A percentile compares a stretch with the other conserved stretches of the same genome.
phyloP scores from a whole-genome alignment of 2,329 filamentous ascomycete genomes.

The Biscogniauxia mediterranea region DNA sequence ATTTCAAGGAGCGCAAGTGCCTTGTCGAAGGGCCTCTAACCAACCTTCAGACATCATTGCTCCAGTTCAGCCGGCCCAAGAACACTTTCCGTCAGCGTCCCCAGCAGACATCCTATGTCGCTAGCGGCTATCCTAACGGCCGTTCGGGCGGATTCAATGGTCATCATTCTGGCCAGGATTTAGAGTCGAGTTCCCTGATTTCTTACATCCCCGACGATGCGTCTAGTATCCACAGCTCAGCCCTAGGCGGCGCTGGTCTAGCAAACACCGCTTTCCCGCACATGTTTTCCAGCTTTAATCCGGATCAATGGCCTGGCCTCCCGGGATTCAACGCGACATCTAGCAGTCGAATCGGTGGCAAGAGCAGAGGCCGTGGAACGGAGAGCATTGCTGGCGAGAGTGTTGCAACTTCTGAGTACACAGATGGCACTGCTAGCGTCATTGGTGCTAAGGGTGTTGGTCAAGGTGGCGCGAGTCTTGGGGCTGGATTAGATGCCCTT shows the following conservation, averaged over 20 bases:
- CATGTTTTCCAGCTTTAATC: slow-evolving; percentile 91
- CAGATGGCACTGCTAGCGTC: slow-evolving; percentile 77
- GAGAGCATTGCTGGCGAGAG: slow-evolving; percentile 89
- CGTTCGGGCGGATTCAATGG: slow-evolving; percentile 41
- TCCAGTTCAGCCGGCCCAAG: slow-evolving; percentile 94
- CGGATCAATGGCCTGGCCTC: slow-evolving; percentile 84
- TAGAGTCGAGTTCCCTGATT: slow-evolving; percentile 83
- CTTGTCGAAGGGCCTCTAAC: slow-evolving; percentile 92
- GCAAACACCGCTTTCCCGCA: slow-evolving; percentile 77
- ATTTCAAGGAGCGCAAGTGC: slow-evolving; percentile 97
- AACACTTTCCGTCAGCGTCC: slow-evolving; percentile 86
- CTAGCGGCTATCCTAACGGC: slow-evolving; percentile 33
- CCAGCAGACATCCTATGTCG: slow-evolving; percentile 68
- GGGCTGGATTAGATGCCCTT: slow-evolving; percentile 71
- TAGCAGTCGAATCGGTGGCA: slow-evolving; percentile 62
- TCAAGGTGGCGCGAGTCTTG: slow-evolving; percentile 85
- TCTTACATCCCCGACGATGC: slow-evolving; percentile 97
- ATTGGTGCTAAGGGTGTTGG: slow-evolving; percentile 72
- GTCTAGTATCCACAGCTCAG: slow-evolving; percentile 90
- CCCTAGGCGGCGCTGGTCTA: slow-evolving; percentile 80
- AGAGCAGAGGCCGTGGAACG: slow-evolving; percentile 64
- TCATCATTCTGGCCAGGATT: slow-evolving; percentile 47
- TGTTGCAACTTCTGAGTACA: slow-evolving; percentile 85
- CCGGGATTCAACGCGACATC: slow-evolving; percentile 56
- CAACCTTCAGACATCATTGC: slow-evolving; percentile 90